Base-by-base conservation (phyloP, 768 basidiomycete species). In the Cystobasidiopsis lactophilus region DNA sequence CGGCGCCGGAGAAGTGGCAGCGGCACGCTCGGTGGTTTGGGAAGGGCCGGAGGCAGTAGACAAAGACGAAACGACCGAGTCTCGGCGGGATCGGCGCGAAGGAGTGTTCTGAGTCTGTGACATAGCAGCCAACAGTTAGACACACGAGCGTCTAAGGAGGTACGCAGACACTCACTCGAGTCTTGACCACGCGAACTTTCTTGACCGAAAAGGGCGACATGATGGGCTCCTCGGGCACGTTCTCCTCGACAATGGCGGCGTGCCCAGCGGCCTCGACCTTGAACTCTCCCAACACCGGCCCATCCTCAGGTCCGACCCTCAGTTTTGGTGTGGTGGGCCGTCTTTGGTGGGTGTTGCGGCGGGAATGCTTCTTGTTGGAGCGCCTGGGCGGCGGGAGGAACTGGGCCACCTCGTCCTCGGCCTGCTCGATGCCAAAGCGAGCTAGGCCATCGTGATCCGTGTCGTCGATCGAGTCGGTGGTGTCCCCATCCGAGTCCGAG, bases 381-480 rank as follows among this genome's bases (percentile, higher is more conserved):
- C 33, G 33, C 33, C 33, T 7, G 33, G 7, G n/a, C n/a, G n/a
- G n/a, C n/a, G n/a, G n/a, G n/a, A n/a, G n/a, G n/a, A 16, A 35
- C 16, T 35, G 33, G 33, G 57, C 50, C 18, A 44, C 52, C 14
- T 60, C 58, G 43, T 53, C 51, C 39, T 46, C 39, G 16, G 45
- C 53, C n/a, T 54, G 52, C 21, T 58, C 55, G 29, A 60, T 58
- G 11, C 62, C 62, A 24, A 61, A 51, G 19, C 62, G 50, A 11
- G 57, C 58, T 14, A 60, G 54, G 18, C 54, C 58, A 45, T 60
- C 44, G 21, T 56, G 56, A 31, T 57, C 54, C 14, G 49, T 55
- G 46, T 57, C 57, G 29, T 59, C 57, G 11, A 55, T 40, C 18
- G 53, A 55, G 35, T 57, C 59, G 35, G 55, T 59, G 18, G 54